Percentiles rank a stretch among this genome's conserved stretches.
These are phyloP conservation scores for Gymnopus androsaceus DNA, from an alignment of 1,284 basidiomycete species.

Conservation along the genomic window DNA sequence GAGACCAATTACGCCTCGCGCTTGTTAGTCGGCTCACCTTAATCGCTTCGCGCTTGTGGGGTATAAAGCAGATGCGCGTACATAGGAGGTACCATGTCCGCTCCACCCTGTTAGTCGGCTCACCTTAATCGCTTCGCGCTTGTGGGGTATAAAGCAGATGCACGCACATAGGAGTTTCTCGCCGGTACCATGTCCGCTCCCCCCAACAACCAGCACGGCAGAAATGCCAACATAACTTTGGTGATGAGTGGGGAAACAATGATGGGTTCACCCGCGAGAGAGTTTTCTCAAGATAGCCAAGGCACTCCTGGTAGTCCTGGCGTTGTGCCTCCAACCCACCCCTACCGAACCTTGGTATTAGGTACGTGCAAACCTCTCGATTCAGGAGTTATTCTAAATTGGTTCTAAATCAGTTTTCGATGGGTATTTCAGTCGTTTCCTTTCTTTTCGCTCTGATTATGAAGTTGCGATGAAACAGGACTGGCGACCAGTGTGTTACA, in stretches of 20 bases:
- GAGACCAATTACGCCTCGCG: too few relatives aligned
- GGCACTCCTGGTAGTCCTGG: background rate
- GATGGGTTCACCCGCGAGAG: background rate
- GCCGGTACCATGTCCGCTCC: background rate
- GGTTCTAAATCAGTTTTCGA: too few relatives aligned
- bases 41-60: too few relatives aligned
- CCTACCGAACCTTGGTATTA: conserved; percentile 2
- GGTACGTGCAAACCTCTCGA: too few relatives aligned
- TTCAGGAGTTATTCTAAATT: too few relatives aligned
- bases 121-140: too few relatives aligned
- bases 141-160: background rate
- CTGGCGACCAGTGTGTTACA: conserved; percentile 10
- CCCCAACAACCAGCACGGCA: background rate
- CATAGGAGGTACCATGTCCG: background rate
- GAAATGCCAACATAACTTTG: background rate
- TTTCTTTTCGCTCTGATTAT: background rate
- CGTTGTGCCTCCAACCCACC: background rate
- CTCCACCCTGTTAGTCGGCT: too few relatives aligned
- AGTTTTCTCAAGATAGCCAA: background rate
- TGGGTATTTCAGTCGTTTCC: conserved; percentile 22
- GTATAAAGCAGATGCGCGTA: background rate
- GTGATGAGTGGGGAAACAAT: background rate
- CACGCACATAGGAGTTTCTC: background rate
- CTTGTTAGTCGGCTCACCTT: too few relatives aligned
- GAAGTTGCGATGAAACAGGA: conserved; percentile 2